phyloP scores from a whole-genome alignment of 805 yeast species.

The Yarrowia porcina region DNA sequence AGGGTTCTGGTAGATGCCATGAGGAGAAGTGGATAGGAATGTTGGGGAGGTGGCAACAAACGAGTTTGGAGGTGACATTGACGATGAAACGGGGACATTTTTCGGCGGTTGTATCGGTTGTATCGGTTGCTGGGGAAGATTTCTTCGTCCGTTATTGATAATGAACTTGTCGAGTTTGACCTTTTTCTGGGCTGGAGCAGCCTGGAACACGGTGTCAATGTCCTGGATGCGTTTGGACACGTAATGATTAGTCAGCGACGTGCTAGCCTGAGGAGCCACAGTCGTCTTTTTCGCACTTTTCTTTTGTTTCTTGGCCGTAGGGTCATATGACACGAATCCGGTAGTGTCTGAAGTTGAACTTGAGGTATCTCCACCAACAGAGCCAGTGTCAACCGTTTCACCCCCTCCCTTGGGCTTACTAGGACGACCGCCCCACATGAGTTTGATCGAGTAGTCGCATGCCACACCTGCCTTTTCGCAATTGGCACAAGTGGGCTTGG shows the following conservation, averaged over 20 bases:
- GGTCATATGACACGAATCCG: constrained; percentile 2
- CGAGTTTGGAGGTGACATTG: neutral
- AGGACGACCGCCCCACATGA: constrained; percentile 79
- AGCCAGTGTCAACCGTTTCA: neutral
- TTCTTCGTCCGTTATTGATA: neutral
- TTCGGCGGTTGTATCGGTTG: neutral
- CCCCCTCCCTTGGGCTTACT: constrained; percentile 27
- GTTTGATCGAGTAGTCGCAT: constrained; percentile 63
- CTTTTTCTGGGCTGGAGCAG: constrained; percentile 31
- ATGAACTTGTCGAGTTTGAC: constrained; percentile 28
- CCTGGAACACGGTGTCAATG: constrained; percentile 26
- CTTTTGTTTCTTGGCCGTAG: constrained; percentile 1
- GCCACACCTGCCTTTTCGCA: constrained; percentile 47
- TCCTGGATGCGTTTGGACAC: constrained; percentile 24
- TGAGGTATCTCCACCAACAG: neutral
- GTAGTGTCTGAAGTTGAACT: neutral
- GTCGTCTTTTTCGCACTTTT: neutral
- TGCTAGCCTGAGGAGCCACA: neutral
- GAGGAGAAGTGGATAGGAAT: neutral
- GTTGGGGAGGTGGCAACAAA: neutral
- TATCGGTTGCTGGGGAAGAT: neutral
- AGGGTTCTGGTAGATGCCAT: constrained; percentile 9
- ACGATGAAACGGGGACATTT: neutral
- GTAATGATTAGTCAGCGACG: constrained; percentile 23
- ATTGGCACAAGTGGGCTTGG: constrained; percentile 57